Conservation (phyloP, 805 yeast genomes). For the Vanderwaltozyma tropicalis region DNA sequence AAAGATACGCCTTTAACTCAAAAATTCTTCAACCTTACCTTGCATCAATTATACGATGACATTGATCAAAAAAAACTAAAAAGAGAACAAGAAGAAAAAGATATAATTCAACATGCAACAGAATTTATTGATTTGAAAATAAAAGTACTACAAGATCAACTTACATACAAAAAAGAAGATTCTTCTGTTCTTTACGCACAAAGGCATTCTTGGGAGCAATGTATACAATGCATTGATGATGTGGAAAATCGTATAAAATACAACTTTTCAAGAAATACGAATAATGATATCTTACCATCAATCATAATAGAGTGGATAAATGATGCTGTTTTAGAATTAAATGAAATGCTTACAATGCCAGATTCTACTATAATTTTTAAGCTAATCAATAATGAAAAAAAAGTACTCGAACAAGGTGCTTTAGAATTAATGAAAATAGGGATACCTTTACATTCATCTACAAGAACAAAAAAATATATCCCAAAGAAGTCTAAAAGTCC, state of each 20-base stretch:
- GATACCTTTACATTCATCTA: too few species aligned
- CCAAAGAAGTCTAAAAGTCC: not conserved
- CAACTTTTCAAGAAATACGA: conserved; percentile 3
- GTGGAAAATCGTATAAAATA: conserved; percentile 15
- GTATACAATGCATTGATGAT: conserved; percentile 8
- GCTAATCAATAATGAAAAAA: conserved; percentile 13
- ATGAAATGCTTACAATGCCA: not conserved
- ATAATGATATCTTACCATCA: not conserved
- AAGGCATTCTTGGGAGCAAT: conserved; percentile 18
- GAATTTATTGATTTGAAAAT: conserved; percentile 21
- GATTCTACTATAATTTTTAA: conserved; percentile 4
- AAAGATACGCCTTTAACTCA: conserved; percentile 2
- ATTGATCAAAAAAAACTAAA: conserved; percentile 1
- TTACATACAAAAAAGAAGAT: conserved; percentile 17
- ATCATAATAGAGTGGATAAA: conserved; percentile 3
- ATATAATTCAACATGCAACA: conserved; percentile 12
- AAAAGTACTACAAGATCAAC: conserved; percentile 13
- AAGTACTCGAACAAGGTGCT: conserved; percentile 16
- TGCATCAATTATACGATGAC: conserved; percentile 1
- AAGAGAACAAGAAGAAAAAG: conserved; percentile 5
- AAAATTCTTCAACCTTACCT: conserved; percentile 7
- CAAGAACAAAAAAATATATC: not conserved
- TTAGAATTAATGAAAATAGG: not conserved
- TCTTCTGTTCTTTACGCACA: conserved; percentile 9
- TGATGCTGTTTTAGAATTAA: conserved; percentile 4